These are phyloP conservation scores for Endocalyx cinctus DNA, from an alignment of 2,329 filamentous ascomycete genomes.

Conservation along the genomic window DNA sequence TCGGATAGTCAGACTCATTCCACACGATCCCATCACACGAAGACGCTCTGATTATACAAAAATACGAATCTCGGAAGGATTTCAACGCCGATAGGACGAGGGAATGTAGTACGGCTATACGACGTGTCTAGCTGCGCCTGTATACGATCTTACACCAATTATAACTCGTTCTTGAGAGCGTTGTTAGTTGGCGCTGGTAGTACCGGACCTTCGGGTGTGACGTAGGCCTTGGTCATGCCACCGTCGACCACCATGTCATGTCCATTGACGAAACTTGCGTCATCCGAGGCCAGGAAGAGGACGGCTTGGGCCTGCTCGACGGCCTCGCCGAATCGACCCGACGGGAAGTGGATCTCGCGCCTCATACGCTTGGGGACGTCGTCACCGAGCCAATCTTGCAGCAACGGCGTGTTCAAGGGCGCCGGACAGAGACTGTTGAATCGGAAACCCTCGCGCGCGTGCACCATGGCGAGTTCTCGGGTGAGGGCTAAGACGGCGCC, in stretches of 20 bases:
- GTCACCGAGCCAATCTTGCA: constrained; percentile 91
- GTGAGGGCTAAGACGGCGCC: constrained; percentile 88
- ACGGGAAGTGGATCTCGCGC: constrained; percentile 85
- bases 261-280: constrained; percentile 85
- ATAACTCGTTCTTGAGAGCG: constrained; percentile 46
- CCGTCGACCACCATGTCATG: constrained; percentile 94
- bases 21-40: too few species aligned
- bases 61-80: too few species aligned
- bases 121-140: too few species aligned
- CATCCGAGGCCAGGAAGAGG: constrained; percentile 80
- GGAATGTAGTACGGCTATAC: too few species aligned
- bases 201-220: constrained; percentile 59
- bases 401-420: constrained; percentile 83
- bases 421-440: constrained; percentile 92
- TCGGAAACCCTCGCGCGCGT: constrained; percentile 80
- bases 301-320: constrained; percentile 89
- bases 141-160: constrained; percentile 15
- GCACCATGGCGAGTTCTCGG: constrained; percentile 84
- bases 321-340: constrained; percentile 86
- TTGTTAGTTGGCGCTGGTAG: constrained; percentile 54
- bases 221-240: constrained; percentile 90
- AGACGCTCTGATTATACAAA: too few species aligned
- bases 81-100: too few species aligned
- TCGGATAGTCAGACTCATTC: too few species aligned
- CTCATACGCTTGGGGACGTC: constrained; percentile 75